phyloP scores from a whole-genome alignment of 768 basidiomycete genomes.

The Russula sp. region DNA sequence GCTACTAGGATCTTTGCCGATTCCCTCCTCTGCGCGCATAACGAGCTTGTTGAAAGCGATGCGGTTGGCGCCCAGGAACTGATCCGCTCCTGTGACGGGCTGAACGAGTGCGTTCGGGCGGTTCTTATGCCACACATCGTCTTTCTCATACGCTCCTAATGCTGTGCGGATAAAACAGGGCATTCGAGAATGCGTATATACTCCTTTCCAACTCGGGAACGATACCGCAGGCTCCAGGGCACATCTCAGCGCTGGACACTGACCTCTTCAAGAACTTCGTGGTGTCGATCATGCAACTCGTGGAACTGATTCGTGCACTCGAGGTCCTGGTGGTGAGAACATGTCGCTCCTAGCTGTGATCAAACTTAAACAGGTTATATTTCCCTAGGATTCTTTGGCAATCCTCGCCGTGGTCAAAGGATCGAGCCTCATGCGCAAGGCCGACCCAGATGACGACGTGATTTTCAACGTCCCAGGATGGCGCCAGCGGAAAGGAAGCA shows the following conservation, averaged over 20 bases:
- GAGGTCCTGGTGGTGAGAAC: constrained; percentile 4
- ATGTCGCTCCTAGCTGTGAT: no score
- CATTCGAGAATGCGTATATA: constrained; percentile 3
- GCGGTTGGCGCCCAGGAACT: not conserved
- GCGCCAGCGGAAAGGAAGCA: constrained; percentile 1
- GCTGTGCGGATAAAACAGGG: not conserved
- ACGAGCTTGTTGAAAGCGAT: constrained; percentile 1
- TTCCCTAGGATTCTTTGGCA: not conserved
- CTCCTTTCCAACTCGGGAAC: constrained; percentile 5
- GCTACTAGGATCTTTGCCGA: constrained; percentile 1
- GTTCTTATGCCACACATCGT: not conserved
- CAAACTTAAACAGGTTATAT: not conserved
- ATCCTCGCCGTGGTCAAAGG: not conserved
- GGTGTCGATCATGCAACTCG: constrained; percentile 8
- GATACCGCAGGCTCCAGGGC: not conserved
- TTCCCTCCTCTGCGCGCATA: constrained; percentile 12
- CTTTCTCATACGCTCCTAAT: not conserved
- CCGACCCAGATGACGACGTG: constrained; percentile 9
- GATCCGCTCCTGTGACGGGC: not conserved
- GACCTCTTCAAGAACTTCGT: constrained; percentile 9
- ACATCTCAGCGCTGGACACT: constrained; percentile 2
- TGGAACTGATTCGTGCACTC: constrained; percentile 4
- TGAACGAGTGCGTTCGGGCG: constrained; percentile 3
- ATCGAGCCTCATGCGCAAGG: not conserved
- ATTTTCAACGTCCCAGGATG: constrained; percentile 18